A percentile compares a stretch with the other conserved stretches of the same genome.
Conservation (phyloP, 169 alveolate species). For the Plasmodium falciparum region DNA sequence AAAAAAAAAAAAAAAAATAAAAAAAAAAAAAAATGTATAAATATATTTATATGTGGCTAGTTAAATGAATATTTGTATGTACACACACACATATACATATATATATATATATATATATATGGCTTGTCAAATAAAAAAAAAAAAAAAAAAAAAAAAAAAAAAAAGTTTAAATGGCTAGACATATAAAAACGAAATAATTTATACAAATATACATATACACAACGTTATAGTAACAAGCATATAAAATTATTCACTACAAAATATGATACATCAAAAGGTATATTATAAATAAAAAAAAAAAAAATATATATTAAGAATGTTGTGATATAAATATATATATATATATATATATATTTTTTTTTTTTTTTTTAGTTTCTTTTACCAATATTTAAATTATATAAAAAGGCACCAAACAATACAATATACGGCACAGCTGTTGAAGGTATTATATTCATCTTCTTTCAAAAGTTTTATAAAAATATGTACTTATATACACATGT, state of each 20-base stretch:
- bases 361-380: background rate
- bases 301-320: background rate
- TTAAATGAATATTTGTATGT: too few relatives aligned
- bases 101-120: too few relatives aligned
- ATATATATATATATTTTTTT: background rate
- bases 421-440: slow-evolving; percentile 27
- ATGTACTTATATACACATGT: too few relatives aligned
- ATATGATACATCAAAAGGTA: too few relatives aligned
- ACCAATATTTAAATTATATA: slow-evolving; percentile 69
- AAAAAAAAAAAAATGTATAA: too few relatives aligned
- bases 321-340: too few relatives aligned
- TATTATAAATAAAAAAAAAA: background rate
- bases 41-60: too few relatives aligned
- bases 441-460: slow-evolving; percentile 21
- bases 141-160: too few relatives aligned
- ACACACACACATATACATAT: too few relatives aligned
- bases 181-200: background rate
- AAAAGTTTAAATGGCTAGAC: too few relatives aligned
- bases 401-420: slow-evolving; percentile 58
- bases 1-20: background rate
- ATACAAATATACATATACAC: background rate
- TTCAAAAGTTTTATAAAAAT: background rate
- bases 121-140: too few relatives aligned
- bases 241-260: too few relatives aligned
- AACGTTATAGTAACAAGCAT: background rate